These are phyloP conservation scores for Raffaelea deltoideospora DNA, from an alignment of 2,329 filamentous ascomycete genomes.

Conservation along the genomic window DNA sequence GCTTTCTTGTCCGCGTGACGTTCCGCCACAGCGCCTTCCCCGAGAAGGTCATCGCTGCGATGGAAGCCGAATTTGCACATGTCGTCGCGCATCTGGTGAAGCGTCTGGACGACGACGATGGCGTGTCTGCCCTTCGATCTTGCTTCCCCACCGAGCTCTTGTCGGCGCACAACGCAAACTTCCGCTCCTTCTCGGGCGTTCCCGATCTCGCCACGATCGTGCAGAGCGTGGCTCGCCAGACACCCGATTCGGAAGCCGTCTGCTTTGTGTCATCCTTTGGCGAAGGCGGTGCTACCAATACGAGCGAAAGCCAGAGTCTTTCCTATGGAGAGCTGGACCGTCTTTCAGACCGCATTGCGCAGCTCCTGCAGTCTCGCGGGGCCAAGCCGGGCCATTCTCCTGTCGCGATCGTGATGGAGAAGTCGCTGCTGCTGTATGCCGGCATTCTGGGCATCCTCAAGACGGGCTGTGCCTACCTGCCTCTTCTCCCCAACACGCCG, in stretches of 20 bases:
- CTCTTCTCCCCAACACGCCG: constrained; percentile 60
- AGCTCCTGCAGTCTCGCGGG: constrained; percentile 31
- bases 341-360: constrained; percentile 48
- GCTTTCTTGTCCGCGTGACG: constrained; percentile 27
- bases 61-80: constrained; percentile 47
- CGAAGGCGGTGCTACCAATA: constrained; percentile 12
- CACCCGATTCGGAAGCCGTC: constrained; percentile 45
- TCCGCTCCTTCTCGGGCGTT: constrained; percentile 16
- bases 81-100: constrained; percentile 20
- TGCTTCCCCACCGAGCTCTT: constrained; percentile 19
- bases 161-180: constrained; percentile 33
- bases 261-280: constrained; percentile 41
- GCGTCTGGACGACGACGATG: constrained; percentile 14
- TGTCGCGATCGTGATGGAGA: constrained; percentile 65
- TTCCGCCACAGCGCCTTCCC: constrained; percentile 35
- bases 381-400: constrained; percentile 37
- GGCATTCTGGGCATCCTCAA: constrained; percentile 63
- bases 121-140: constrained; percentile 8
- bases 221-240: constrained; percentile 30
- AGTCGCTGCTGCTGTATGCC: constrained; percentile 57
- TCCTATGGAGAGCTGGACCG: constrained; percentile 52
- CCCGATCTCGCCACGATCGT: constrained; percentile 37
- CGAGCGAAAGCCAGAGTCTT: constrained; percentile 26
- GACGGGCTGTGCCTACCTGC: constrained; percentile 64
- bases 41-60: constrained; percentile 32